phyloP scores from a whole-genome alignment of 768 basidiomycete genomes.

The Pleurotus tuber-regium region DNA sequence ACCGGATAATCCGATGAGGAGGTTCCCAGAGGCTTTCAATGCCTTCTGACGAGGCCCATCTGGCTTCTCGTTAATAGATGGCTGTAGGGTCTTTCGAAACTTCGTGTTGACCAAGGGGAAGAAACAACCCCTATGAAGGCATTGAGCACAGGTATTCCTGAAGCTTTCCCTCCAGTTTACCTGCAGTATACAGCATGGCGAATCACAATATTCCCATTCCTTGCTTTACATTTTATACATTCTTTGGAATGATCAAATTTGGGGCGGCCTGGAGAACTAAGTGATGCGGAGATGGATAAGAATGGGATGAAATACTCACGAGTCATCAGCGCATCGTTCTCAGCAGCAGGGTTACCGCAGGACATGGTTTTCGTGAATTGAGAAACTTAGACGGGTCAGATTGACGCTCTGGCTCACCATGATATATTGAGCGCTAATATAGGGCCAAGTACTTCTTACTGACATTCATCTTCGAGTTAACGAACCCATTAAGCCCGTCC shows the following conservation, averaged over 20 bases:
- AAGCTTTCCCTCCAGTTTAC: constrained; percentile 33
- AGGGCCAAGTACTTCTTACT: too few relatives aligned
- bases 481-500: too few relatives aligned
- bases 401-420: too few relatives aligned
- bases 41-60: constrained; percentile 55
- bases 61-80: constrained; percentile 54
- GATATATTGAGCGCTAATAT: too few relatives aligned
- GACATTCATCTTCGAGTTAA: too few relatives aligned
- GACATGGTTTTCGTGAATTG: too few relatives aligned
- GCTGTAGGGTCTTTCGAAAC: constrained; percentile 65
- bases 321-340: constrained; percentile 63
- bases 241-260: constrained; percentile 65
- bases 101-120: constrained; percentile 57
- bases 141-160: neutral
- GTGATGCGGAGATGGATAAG: constrained; percentile 2
- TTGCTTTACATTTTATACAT: constrained; percentile 76
- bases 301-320: constrained; percentile 38
- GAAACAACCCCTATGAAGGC: constrained; percentile 57
- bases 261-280: constrained; percentile 44
- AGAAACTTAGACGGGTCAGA: too few relatives aligned
- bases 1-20: constrained; percentile 74
- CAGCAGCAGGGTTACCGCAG: constrained; percentile 64
- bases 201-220: constrained; percentile 65
- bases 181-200: constrained; percentile 86
- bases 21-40: constrained; percentile 65